Evolutionary conservation across 371 early-diverging fungal genomes (phyloP).

Genomic region (Apophysomyces variabilis): DNA sequence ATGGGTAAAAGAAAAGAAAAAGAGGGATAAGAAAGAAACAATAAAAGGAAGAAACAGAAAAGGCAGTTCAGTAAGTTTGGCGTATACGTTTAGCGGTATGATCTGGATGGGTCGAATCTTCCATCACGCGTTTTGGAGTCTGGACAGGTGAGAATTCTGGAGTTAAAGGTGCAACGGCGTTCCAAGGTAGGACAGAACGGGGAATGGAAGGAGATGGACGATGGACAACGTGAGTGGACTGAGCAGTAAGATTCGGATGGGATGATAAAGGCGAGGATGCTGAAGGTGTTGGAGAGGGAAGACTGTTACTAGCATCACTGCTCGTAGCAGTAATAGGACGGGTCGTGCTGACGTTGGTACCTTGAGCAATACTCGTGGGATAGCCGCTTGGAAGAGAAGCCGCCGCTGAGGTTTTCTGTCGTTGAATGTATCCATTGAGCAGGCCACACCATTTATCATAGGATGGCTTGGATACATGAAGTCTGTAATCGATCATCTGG

Average conservation of each 20-base stretch:
- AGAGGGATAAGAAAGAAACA: background rate
- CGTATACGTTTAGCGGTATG: conserved; percentile 7
- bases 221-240: background rate
- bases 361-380: too few relatives aligned
- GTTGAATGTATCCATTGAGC: conserved; percentile 47
- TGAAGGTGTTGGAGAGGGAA: too few relatives aligned
- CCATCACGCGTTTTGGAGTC: background rate
- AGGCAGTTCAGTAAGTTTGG: background rate
- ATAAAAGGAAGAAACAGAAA: background rate
- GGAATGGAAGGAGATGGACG: background rate
- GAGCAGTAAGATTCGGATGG: too few relatives aligned
- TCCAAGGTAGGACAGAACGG: background rate
- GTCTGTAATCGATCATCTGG: conserved; percentile 38
- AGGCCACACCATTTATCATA: conserved; percentile 66
- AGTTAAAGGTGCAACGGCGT: background rate
- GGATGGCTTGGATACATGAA: conserved; percentile 1
- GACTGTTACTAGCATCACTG: too few relatives aligned
- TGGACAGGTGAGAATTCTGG: conserved; percentile 4
- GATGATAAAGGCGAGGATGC: too few relatives aligned
- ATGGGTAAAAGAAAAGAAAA: background rate
- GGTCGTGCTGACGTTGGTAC: too few relatives aligned
- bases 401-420: background rate
- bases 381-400: background rate
- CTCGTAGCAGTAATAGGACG: too few relatives aligned
- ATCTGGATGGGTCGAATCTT: background rate